Percentiles rank a stretch among this genome's conserved stretches.
phyloP scores from a whole-genome alignment of 176 grass and related monocot genomes.

The Rhipidocladum racemiflorum region DNA sequence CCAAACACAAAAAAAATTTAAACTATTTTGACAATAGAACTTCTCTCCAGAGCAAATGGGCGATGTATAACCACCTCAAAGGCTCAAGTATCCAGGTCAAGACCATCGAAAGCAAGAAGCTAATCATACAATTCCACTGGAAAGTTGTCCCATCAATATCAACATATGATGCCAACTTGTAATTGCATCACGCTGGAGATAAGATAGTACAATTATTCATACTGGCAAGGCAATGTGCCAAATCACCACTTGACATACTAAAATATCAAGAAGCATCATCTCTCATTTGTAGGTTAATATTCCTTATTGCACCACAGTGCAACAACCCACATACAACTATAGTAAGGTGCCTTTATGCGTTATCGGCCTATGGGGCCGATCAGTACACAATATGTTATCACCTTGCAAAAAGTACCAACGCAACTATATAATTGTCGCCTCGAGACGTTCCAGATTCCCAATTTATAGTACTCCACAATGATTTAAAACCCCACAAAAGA shows the following conservation, averaged over 20 bases:
- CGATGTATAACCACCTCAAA: conserved; percentile 1
- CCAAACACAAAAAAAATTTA: not conserved
- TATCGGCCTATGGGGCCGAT: conserved; percentile 10
- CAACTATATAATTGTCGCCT: not conserved
- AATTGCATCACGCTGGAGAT: not conserved
- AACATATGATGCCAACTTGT: conserved; percentile 27
- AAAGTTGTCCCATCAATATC: conserved; percentile 9
- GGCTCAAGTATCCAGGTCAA: conserved; percentile 11
- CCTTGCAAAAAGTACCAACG: conserved; percentile 16
- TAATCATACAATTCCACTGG: not conserved
- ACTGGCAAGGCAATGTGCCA: conserved; percentile 23
- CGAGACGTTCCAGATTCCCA: conserved; percentile 26
- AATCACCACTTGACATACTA: conserved; percentile 24
- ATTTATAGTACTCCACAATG: not conserved
- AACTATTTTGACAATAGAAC: conserved; percentile 4
- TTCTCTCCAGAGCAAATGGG: not conserved
- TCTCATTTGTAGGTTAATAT: conserved; percentile 16
- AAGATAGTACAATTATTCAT: conserved; percentile 32
- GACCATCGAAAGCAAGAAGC: conserved; percentile 3
- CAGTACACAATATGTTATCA: conserved; percentile 22
- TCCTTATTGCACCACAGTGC: conserved; percentile 1
- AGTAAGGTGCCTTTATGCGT: conserved; percentile 29
- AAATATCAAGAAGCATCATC: conserved; percentile 20
- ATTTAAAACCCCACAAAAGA: not conserved
- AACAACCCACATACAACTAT: conserved; percentile 17